These are phyloP conservation scores for Coemansia sp. DNA, from an alignment of 192 early-diverging fungal genomes.

Conservation along the genomic window DNA sequence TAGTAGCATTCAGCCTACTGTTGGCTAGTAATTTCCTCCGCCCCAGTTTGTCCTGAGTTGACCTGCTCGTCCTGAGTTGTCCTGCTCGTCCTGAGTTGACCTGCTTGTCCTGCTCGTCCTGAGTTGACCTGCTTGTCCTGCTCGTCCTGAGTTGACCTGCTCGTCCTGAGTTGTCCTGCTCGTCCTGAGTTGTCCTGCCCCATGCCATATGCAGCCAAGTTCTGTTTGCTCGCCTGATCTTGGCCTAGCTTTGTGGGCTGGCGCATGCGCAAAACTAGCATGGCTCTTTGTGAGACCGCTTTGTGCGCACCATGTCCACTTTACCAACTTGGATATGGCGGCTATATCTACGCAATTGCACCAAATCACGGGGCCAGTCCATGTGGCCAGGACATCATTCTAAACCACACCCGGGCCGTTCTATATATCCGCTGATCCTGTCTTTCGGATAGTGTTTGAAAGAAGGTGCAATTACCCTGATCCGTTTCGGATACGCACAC, in stretches of 20 bases:
- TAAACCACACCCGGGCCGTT: neutral
- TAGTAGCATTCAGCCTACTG: neutral
- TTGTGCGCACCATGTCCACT: neutral
- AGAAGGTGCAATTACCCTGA: constrained; percentile 2
- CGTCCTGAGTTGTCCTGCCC: too few relatives aligned
- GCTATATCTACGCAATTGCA: neutral
- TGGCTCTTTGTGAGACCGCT: neutral
- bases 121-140: too few relatives aligned
- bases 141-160: too few relatives aligned
- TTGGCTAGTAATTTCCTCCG: neutral
- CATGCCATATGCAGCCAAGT: neutral
- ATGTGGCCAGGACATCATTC: neutral
- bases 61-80: too few relatives aligned
- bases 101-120: too few relatives aligned
- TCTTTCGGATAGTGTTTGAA: constrained; percentile 2
- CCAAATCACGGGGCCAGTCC: neutral
- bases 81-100: too few relatives aligned
- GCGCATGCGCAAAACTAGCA: neutral
- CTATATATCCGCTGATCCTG: constrained; percentile 3
- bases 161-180: too few relatives aligned
- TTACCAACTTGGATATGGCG: neutral
- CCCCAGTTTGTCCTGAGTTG: neutral
- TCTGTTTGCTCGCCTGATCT: neutral
- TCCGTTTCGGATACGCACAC: constrained; percentile 3
- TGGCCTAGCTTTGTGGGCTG: neutral